Evolutionary conservation across 2,329 filamentous ascomycete species (phyloP).

Genomic region (Penicillium sp.): DNA sequence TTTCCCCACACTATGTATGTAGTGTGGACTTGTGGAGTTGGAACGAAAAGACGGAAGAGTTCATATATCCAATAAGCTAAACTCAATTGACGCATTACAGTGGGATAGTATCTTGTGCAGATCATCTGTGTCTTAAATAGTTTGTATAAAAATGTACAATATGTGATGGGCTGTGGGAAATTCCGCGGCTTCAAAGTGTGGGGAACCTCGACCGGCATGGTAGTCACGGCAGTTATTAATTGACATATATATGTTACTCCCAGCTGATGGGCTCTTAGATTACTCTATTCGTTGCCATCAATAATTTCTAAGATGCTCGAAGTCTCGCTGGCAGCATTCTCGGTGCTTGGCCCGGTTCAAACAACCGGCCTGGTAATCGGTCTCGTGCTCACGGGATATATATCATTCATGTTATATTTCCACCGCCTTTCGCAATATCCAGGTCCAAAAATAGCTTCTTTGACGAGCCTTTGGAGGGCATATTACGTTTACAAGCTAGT

Average conservation of each 20-base stretch:
- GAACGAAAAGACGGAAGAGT: background rate
- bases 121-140: background rate
- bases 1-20: background rate
- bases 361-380: background rate
- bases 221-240: background rate
- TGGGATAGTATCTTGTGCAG: background rate
- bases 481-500: conserved; percentile 7
- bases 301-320: background rate
- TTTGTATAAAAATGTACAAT: background rate
- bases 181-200: background rate
- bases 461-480: conserved; percentile 7
- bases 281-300: background rate
- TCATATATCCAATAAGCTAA: background rate
- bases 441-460: conserved; percentile 1
- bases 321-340: background rate
- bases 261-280: background rate
- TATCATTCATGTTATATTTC: background rate
- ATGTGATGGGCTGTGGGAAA: background rate
- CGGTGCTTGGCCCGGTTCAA: background rate
- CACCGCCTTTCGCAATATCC: background rate
- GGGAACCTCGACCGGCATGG: background rate
- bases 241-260: too few relatives aligned
- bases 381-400: background rate
- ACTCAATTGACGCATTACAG: too few relatives aligned
- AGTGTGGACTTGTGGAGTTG: too few relatives aligned